Conservation (phyloP, 345 rosid species). For the Corymbia maculata region DNA sequence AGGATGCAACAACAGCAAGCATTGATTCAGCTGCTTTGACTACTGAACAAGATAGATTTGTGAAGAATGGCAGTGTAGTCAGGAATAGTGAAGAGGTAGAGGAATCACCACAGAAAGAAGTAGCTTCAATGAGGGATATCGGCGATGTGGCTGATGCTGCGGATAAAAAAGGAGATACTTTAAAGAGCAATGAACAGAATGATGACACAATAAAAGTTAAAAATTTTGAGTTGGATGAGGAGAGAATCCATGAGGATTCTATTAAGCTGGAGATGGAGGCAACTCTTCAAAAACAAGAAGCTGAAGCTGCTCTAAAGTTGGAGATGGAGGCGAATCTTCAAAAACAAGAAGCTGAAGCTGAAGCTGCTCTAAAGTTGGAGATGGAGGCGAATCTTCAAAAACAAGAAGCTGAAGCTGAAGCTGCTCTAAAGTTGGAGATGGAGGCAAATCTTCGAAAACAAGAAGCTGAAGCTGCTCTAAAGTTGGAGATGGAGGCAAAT, state of each 20-base stretch:
- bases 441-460: not conserved
- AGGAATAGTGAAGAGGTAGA: conserved; percentile 5
- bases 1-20: conserved; percentile 3
- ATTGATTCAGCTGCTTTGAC: not conserved
- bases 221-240: not conserved
- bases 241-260: not conserved
- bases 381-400: not conserved
- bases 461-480: conserved; percentile 22
- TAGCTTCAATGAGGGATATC: conserved; percentile 2
- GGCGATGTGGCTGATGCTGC: conserved; percentile 7
- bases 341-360: conserved; percentile 15
- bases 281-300: not conserved
- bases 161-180: conserved; percentile 1
- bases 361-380: not conserved
- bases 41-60: not conserved
- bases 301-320: conserved; percentile 25
- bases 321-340: conserved; percentile 23
- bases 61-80: conserved; percentile 23
- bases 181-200: not conserved
- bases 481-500: conserved; percentile 34
- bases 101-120: not conserved
- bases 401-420: conserved; percentile 17
- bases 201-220: not conserved
- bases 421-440: conserved; percentile 1
- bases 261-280: not conserved